Evolutionary conservation across 371 early-diverging fungal species (phyloP).

Genomic region (Gilbertella persicaria): DNA sequence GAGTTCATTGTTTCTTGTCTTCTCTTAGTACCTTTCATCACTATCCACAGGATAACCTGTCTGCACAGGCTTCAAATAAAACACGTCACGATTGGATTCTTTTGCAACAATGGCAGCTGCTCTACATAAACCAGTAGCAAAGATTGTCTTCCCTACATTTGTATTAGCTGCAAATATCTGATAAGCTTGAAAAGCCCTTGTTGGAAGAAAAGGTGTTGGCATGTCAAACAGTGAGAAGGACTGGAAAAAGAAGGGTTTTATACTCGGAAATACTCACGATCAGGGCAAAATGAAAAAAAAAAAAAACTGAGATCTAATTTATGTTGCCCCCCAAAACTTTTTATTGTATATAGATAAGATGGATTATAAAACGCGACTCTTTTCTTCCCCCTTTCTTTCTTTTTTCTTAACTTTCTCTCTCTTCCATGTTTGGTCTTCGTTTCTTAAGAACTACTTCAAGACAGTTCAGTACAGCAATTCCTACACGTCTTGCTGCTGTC

Average conservation of each 20-base stretch:
- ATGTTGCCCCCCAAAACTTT: conserved; percentile 16
- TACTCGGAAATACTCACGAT: too few species aligned
- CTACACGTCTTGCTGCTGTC: conserved; percentile 58
- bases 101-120: conserved; percentile 55
- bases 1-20: neutral
- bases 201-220: conserved; percentile 49
- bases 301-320: conserved; percentile 1
- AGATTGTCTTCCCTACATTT: conserved; percentile 83
- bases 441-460: conserved; percentile 42
- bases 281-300: conserved; percentile 7
- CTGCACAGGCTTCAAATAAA: conserved; percentile 82
- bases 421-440: conserved; percentile 43
- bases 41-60: conserved; percentile 83
- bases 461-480: conserved; percentile 50
- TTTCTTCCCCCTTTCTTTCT: conserved; percentile 11
- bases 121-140: conserved; percentile 68
- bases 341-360: neutral
- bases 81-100: conserved; percentile 48
- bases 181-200: conserved; percentile 66
- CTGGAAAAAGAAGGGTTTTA: conserved; percentile 10
- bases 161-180: conserved; percentile 84
- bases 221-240: conserved; percentile 22
- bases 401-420: conserved; percentile 15
- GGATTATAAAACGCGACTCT: neutral
- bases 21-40: conserved; percentile 63